Conservation (phyloP, 768 basidiomycete species). For the Boletus eberwhitei region DNA sequence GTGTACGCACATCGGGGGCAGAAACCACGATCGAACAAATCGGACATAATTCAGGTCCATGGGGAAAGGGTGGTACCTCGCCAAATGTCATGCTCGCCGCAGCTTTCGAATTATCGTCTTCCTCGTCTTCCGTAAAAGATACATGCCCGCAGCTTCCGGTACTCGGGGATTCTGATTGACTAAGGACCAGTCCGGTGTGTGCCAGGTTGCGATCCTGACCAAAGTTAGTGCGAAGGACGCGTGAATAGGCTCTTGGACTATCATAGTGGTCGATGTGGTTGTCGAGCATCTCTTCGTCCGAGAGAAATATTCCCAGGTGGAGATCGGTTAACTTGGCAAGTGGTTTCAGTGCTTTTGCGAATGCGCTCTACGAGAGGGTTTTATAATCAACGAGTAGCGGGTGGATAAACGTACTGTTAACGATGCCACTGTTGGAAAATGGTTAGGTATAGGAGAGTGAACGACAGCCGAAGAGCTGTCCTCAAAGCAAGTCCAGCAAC, state of each 20-base stretch:
- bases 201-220: conserved; percentile 1
- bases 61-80: conserved; percentile 26
- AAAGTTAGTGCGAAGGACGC: conserved; percentile 9
- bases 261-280: conserved; percentile 37
- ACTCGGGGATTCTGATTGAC: conserved; percentile 22
- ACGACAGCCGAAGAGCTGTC: conserved; percentile 50
- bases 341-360: conserved; percentile 42
- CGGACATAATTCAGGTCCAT: conserved; percentile 33
- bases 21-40: conserved; percentile 34
- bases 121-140: conserved; percentile 21
- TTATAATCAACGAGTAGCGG: neutral
- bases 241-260: conserved; percentile 22
- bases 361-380: conserved; percentile 35
- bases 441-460: conserved; percentile 63
- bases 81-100: neutral
- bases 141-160: conserved; percentile 9
- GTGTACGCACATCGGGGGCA: conserved; percentile 33
- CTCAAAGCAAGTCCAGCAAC: conserved; percentile 65
- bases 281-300: conserved; percentile 48
- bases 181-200: conserved; percentile 15
- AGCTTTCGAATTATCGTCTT: conserved; percentile 5
- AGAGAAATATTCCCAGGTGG: conserved; percentile 63
- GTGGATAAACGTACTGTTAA: conserved; percentile 49
- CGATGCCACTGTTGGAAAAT: conserved; percentile 38
- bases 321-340: conserved; percentile 47